Base-by-base conservation (phyloP, 192 early-diverging fungal species). In the Podila horticola region DNA sequence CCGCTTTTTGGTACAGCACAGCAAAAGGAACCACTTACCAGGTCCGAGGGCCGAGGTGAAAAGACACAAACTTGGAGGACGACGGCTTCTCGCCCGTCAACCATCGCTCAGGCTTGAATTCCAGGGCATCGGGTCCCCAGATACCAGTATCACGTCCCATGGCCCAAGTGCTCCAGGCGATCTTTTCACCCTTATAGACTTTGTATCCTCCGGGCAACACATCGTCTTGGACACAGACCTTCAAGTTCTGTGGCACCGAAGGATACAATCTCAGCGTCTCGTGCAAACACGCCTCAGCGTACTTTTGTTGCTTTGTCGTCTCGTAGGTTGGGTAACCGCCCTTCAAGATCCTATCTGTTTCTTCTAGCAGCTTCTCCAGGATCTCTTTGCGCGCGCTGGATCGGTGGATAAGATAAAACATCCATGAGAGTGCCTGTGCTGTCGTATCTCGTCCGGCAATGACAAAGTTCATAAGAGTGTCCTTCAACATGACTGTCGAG, bases 241-340 rank as follows among this genome's bases (percentile, higher is more conserved):
- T 92, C 3, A 70, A 41, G 22, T 91, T 86, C 1, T 31, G 30
- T 19, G 93, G 93, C 1, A 95, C 91, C 4, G 86, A 74, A n/a
- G 94, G 93, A 75, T 91, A 86, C 28, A 94, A 70, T 17, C 94
- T 82, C n/a, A 93, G 59, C 3, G 88, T 75, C 75, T 95, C 93
- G 50, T 72, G 66, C 64, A 91, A 90, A 20, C 84, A 83, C 2
- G 84, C 77, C 2, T 74, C 51, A 11, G 77, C 61, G 48, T 82
- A 84, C 34, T 75, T 66, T 62, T 72, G 67, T 5, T 55, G 8
- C 19, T 85, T 75, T 11, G 55, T 52, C 17, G 30, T 62, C 30
- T 85, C 84, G 50, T 76, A 82, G 5, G 57, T 66, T 45, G 77
- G 70, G n/a, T 34, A 31, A 6, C 74, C 74, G 9, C 67, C 74